phyloP scores from a whole-genome alignment of 2,329 filamentous ascomycete species.

The Rhinocladiella mackenziei region DNA sequence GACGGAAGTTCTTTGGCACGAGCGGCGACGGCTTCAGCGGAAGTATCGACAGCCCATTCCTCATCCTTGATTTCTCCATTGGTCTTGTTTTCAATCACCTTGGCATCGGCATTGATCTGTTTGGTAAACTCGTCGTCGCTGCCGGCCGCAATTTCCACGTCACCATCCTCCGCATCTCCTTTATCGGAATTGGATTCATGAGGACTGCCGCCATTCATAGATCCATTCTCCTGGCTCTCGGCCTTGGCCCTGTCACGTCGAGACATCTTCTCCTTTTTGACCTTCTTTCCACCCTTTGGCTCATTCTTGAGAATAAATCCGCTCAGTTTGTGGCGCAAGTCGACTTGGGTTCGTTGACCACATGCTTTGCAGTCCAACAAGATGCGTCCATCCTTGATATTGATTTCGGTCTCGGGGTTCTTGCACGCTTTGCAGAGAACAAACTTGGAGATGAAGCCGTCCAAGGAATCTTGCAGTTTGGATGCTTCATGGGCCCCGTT shows the following conservation, averaged over 20 bases:
- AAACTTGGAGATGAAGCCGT: slow-evolving; percentile 97
- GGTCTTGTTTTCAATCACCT: slow-evolving; percentile 66
- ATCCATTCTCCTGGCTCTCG: slow-evolving; percentile 51
- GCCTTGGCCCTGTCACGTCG: slow-evolving; percentile 71
- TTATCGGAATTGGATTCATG: slow-evolving; percentile 63
- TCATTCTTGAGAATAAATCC: slow-evolving; percentile 97
- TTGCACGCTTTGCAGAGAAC: slow-evolving; percentile 99
- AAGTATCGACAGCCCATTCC: slow-evolving; percentile 95
- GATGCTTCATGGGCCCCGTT: slow-evolving; percentile 92
- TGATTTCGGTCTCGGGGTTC: slow-evolving; percentile 96
- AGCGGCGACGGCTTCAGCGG: slow-evolving; percentile 88
- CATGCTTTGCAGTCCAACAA: slow-evolving; percentile 97
- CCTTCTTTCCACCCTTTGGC: slow-evolving; percentile 90
- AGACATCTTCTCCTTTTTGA: slow-evolving; percentile 91
- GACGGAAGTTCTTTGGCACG: slow-evolving; percentile 89
- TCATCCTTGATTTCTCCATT: slow-evolving; percentile 68
- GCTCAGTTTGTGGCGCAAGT: slow-evolving; percentile 90
- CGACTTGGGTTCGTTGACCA: slow-evolving; percentile 86
- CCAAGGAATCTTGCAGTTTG: slow-evolving; percentile 97
- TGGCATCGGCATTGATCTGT: slow-evolving; percentile 63
- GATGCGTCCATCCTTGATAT: slow-evolving; percentile 90
- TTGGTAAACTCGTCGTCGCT: slow-evolving; percentile 92
- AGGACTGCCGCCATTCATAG: slow-evolving; percentile 57
- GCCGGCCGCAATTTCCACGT: slow-evolving; percentile 63
- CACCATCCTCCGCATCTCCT: slow-evolving; percentile 59